Base-by-base conservation (phyloP, 768 basidiomycete genomes). In the Sarcodon aspratus region DNA sequence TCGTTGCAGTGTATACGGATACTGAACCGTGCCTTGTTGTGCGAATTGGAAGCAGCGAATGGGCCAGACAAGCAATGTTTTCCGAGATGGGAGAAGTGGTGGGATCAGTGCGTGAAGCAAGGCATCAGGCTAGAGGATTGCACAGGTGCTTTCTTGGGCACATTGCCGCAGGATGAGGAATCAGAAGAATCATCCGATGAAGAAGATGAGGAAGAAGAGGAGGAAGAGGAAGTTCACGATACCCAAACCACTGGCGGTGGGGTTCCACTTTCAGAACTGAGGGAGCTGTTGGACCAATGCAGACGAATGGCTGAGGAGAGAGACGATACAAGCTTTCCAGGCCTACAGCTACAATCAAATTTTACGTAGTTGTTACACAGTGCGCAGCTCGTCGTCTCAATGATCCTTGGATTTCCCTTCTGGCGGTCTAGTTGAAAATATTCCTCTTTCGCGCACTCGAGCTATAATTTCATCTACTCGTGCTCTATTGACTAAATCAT, bases 101-200 rank as follows among this genome's bases (percentile, higher is more conserved):
- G 78, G 75, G 69, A 68, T 11, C 67, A 63, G 54, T 82, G 76
- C 52, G 52, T 64, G 0, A 52, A 55, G 15, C 67, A 73, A 59
- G 71, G 75, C 0, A 64, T 87, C 5, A 62, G 80, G 38, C 59
- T 89, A 45, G 85, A 89, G 63, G 86, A 89, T 60, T 88, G 85
- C 57, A 87, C 86, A 0, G 85, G 83, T 0, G 75, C 67, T 10
- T 54, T 69, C 46, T 63, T 89, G 35, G 86, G 86, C 33, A 65
- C 56, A 53, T 59, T 56, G 56, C 68, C 56, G 51, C 49, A 48
- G 62, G 64, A 58, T 36, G 55, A 55, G 45, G 59, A 63, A 46
- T 63, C 65, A n/a, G 63, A 57, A 36, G 53, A 55, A 12, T 46
- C 46, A 31, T 49, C 52, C 37, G 60, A 62, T 8, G 57, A 59